Conservation (phyloP, 75 land plant genomes). For the Cupressus sempervirens region DNA sequence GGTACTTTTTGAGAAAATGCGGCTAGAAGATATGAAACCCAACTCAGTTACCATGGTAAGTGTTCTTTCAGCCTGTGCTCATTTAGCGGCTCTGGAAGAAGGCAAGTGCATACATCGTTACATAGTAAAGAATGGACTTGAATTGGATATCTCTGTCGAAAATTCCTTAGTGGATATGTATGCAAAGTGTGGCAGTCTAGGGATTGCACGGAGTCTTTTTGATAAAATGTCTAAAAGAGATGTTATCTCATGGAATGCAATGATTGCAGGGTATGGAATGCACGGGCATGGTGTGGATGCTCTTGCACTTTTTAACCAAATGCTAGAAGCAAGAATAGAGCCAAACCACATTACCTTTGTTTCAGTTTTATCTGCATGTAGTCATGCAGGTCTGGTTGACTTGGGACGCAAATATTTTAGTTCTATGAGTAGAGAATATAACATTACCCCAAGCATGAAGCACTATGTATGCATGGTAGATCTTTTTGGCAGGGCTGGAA, state of each 20-base stretch:
- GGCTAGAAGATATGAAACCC: constrained; percentile 1
- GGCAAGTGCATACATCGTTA: constrained; percentile 9
- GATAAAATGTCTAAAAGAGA: constrained; percentile 7
- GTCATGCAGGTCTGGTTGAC: constrained; percentile 8
- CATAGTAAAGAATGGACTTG: constrained; percentile 9
- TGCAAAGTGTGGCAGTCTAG: constrained; percentile 15
- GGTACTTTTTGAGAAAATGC: constrained; percentile 16
- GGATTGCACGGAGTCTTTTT: constrained; percentile 10
- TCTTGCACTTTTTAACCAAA: constrained; percentile 14
- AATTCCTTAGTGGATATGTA: constrained; percentile 24
- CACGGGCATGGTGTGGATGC: constrained; percentile 14
- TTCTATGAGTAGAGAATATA: constrained; percentile 5
- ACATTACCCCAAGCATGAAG: constrained; percentile 6
- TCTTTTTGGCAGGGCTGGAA: constrained; percentile 13
- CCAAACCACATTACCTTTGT: constrained; percentile 19
- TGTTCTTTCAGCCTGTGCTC: constrained; percentile 9
- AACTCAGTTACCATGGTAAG: constrained; percentile 16
- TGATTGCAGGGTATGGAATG: constrained; percentile 14
- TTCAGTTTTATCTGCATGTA: constrained; percentile 14
- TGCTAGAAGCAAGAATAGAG: constrained; percentile 5
- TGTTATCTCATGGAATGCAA: constrained; percentile 22
- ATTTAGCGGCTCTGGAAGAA: constrained; percentile 11
- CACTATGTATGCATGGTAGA: constrained; percentile 16
- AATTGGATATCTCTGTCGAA: constrained; percentile 5
- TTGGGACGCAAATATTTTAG: constrained; percentile 6